Evolutionary conservation across 768 basidiomycete genomes (phyloP).

Genomic region (Pisolithus albus): DNA sequence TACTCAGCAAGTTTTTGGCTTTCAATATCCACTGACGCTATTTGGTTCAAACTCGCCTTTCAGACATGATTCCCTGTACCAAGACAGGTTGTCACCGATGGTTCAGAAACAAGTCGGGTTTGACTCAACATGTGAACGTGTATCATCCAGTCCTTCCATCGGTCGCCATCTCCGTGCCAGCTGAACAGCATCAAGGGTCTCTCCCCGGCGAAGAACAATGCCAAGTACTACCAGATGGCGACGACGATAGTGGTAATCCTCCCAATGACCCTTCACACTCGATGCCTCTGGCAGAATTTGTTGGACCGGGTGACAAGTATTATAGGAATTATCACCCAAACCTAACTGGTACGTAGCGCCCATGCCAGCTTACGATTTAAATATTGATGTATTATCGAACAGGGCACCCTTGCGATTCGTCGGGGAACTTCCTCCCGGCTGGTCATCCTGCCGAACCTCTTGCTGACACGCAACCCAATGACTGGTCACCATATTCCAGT

Average conservation of each 20-base stretch:
- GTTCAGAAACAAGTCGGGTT: background rate
- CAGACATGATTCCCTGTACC: too few species aligned
- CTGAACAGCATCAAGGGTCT: background rate
- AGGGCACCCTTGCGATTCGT: constrained; percentile 1
- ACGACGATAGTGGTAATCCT: background rate
- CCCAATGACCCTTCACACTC: background rate
- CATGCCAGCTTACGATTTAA: background rate
- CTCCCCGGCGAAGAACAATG: background rate
- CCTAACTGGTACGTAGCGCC: background rate
- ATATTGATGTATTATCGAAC: background rate
- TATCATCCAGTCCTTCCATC: background rate
- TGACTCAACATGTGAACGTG: background rate
- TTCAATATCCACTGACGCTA: too few species aligned
- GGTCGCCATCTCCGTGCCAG: background rate
- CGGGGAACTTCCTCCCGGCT: constrained; percentile 5
- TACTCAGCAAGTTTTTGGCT: too few species aligned
- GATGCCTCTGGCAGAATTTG: background rate
- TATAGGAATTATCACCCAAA: constrained; percentile 7
- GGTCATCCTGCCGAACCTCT: constrained; percentile 1
- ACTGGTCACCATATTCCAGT: constrained; percentile 2
- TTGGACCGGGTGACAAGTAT: background rate
- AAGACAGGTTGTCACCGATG: too few species aligned
- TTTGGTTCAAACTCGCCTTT: too few species aligned
- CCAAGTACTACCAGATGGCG: background rate
- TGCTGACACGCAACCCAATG: background rate